Base-by-base conservation (phyloP, 129 eudicot genomes). In the Pseudognaphalium luteoalbum region DNA sequence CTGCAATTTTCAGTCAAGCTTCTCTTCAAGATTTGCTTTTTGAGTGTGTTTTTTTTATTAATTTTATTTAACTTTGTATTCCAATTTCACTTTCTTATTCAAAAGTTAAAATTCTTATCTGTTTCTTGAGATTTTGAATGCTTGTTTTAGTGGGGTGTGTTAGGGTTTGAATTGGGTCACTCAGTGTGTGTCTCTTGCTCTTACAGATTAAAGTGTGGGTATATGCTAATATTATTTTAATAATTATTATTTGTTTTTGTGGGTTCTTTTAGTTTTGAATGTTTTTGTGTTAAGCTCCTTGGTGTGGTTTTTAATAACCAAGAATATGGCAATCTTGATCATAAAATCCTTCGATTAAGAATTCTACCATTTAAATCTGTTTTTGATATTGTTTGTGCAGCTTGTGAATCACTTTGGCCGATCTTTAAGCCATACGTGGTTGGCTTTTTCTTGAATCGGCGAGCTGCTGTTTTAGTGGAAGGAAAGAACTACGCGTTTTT, bases 21-120 rank as follows among this genome's bases (percentile, higher is more conserved):
- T 25, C 70, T 42, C 8, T 39, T 37, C 76, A 81, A 71, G 78
- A 64, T 76, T 65, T 78, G 68, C 79, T 78, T 81, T 86, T 70
- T 67, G 76, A 51, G 85, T 52, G n/a, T n/a, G 76, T 59, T 72
- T 51, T 75, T 39, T 62, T 21, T 72, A 44, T 63, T 72, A 16
- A 16, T 25, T 16, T 35, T 63, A 34, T 34, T 0, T 52, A 33
- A 72, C 82, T 78, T 71, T 60, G 70, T 77, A 71, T 72, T 63
- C 32, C 56, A 32, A 33, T 58, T 51, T 70, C 39, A 33, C 10
- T 62, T 71, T 78, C 61, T 2, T 50, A 42, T 78, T 59, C 64
- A 20, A 34, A 72, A 56, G 41, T 32, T 72, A 25, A 28, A 69
- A 10, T 6, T 20, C 52, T 71, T 71, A 3, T 30, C 21, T 2